Conservation (phyloP, 768 basidiomycete genomes). For the Mycena kentingensis region DNA sequence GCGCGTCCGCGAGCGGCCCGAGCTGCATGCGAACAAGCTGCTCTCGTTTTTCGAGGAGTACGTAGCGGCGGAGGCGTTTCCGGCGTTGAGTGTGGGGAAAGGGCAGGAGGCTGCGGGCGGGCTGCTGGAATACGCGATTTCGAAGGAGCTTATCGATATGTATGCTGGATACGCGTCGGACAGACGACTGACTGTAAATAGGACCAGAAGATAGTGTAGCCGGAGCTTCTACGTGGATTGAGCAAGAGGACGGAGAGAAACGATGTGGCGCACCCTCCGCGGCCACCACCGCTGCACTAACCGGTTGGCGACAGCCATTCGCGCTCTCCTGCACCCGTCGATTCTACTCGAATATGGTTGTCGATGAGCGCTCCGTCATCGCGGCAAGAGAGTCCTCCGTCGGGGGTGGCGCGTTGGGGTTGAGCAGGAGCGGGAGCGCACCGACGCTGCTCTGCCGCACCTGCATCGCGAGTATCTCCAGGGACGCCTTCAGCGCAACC, state of each 20-base stretch:
- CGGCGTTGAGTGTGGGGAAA: too few species aligned
- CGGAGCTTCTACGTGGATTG: too few species aligned
- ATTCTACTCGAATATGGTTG: slow-evolving; percentile 49
- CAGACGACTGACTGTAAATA: too few species aligned
- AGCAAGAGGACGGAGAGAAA: too few species aligned
- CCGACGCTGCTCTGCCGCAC: slow-evolving; percentile 63
- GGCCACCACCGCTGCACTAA: slow-evolving; percentile 1
- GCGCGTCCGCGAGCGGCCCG: neutral
- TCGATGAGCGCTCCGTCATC: slow-evolving; percentile 43
- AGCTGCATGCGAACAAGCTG: slow-evolving; percentile 6
- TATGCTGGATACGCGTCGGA: too few species aligned
- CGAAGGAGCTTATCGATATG: too few species aligned
- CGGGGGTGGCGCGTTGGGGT: slow-evolving; percentile 32
- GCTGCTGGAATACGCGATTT: too few species aligned
- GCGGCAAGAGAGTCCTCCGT: slow-evolving; percentile 50
- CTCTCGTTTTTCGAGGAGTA: slow-evolving; percentile 10
- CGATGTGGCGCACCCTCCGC: too few species aligned
- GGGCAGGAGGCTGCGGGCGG: too few species aligned
- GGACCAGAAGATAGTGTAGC: too few species aligned
- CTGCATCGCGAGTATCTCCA: slow-evolving; percentile 47
- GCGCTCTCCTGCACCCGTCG: slow-evolving; percentile 62
- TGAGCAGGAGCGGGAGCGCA: too few species aligned
- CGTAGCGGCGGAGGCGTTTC: too few species aligned
- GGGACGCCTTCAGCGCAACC: slow-evolving; percentile 49
- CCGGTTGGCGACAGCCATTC: slow-evolving; percentile 40